Evolutionary conservation across 1,284 basidiomycete genomes (phyloP).

Genomic region (Irpex sp.): DNA sequence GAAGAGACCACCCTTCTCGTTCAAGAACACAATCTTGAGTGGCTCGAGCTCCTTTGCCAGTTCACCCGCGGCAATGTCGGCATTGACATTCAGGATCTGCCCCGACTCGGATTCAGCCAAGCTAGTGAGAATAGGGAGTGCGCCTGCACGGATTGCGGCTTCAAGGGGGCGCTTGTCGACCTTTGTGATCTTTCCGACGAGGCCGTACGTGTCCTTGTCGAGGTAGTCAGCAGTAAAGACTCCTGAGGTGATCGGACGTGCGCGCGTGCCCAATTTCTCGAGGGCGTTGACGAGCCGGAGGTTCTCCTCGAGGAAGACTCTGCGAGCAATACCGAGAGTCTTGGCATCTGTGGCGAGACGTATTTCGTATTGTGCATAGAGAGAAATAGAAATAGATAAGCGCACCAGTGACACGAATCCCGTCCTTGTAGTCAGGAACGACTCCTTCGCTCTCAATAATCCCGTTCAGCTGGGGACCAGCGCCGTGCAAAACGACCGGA

Average conservation of each 20-base stretch:
- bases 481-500: constrained; percentile 92
- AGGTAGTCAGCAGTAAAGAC: constrained; percentile 96
- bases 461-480: constrained; percentile 91
- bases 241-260: constrained; percentile 92
- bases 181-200: constrained; percentile 89
- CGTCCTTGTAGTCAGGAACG: constrained; percentile 92
- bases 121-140: constrained; percentile 89
- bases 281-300: constrained; percentile 88
- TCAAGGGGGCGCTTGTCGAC: constrained; percentile 95
- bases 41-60: constrained; percentile 95
- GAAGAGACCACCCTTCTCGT: constrained; percentile 98
- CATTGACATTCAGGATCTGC: constrained; percentile 96
- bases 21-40: constrained; percentile 98
- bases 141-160: constrained; percentile 90
- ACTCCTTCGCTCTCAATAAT: constrained; percentile 90
- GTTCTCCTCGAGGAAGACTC: constrained; percentile 96
- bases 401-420: constrained; percentile 89
- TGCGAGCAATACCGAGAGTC: constrained; percentile 88
- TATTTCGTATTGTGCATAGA: neutral
- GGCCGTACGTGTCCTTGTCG: constrained; percentile 90
- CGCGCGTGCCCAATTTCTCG: constrained; percentile 89
- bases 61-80: constrained; percentile 94
- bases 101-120: constrained; percentile 90
- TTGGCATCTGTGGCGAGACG: constrained; percentile 63
- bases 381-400: constrained; percentile 9